phyloP scores from a whole-genome alignment of 139 green algal species.

The Zygnema circumcarinatum region DNA sequence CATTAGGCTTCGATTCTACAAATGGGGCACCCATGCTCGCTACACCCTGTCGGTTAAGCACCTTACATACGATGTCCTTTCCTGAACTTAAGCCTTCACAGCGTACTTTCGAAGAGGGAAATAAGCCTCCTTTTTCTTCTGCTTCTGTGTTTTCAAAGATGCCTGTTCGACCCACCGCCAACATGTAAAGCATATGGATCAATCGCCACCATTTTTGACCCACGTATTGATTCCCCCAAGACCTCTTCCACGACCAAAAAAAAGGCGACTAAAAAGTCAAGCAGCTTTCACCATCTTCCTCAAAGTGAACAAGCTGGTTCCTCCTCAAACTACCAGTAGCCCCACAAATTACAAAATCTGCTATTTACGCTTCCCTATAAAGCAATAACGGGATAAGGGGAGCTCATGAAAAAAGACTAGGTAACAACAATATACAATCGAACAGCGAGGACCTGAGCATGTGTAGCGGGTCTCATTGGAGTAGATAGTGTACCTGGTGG shows the following conservation, averaged over 20 bases:
- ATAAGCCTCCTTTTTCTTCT: constrained; percentile 81
- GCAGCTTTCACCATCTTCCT: neutral
- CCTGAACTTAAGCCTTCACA: constrained; percentile 78
- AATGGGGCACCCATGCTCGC: no score
- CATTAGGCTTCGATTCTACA: no score
- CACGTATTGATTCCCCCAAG: neutral
- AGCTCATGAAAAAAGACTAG: neutral
- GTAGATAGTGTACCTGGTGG: constrained; percentile 71
- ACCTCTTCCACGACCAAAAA: neutral
- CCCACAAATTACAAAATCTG: neutral
- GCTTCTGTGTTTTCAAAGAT: constrained; percentile 78
- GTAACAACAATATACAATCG: neutral
- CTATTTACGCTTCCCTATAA: neutral
- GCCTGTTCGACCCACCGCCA: constrained; percentile 66
- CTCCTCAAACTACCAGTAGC: neutral
- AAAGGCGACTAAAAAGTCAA: neutral
- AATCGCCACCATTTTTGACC: neutral
- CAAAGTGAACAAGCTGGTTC: neutral
- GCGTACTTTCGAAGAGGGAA: constrained; percentile 94
- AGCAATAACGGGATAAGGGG: neutral
- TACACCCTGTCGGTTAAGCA: no score
- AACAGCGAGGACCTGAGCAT: neutral
- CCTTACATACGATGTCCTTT: no score
- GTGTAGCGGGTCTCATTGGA: no score
- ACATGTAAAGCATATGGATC: neutral